Percentiles rank a stretch among this genome's conserved stretches.
phyloP scores from a whole-genome alignment of 2,329 filamentous ascomycete genomes.

The Beauveria rudraprayagi region DNA sequence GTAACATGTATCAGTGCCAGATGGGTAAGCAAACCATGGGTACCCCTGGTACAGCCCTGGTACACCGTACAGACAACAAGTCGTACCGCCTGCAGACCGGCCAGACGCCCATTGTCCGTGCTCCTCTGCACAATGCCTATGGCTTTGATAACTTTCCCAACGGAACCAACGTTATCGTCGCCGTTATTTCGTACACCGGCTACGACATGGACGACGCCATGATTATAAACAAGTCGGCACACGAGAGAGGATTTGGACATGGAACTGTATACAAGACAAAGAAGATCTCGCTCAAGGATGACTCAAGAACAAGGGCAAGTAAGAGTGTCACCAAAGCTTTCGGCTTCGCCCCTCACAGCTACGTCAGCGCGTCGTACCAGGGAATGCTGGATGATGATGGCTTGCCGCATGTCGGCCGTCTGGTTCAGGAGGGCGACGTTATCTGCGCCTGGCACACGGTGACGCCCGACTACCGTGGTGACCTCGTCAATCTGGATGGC shows the following conservation, averaged over 20 bases:
- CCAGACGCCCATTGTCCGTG: slow-evolving; percentile 87
- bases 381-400: slow-evolving; percentile 79
- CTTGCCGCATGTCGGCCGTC: slow-evolving; percentile 69
- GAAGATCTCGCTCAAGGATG: slow-evolving; percentile 77
- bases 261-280: slow-evolving; percentile 98
- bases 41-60: slow-evolving; percentile 77
- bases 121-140: slow-evolving; percentile 90
- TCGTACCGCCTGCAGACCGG: slow-evolving; percentile 90
- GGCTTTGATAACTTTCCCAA: slow-evolving; percentile 98
- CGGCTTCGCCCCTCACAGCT: slow-evolving; percentile 74
- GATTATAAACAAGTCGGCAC: slow-evolving; percentile 96
- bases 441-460: slow-evolving; percentile 89
- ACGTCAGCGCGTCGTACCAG: slow-evolving; percentile 62
- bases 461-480: slow-evolving; percentile 66
- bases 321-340: slow-evolving; percentile 75
- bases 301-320: slow-evolving; percentile 56
- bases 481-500: slow-evolving; percentile 78
- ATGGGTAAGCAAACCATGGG: slow-evolving; percentile 99
- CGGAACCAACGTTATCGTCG: slow-evolving; percentile 88
- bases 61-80: slow-evolving; percentile 94
- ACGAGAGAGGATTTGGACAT: slow-evolving; percentile 91
- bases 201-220: slow-evolving; percentile 99
- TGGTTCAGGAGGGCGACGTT: slow-evolving; percentile 72
- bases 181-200: slow-evolving; percentile 96
- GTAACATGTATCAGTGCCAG: slow-evolving; percentile 99